Evolutionary conservation across 257 asterid genomes (phyloP), one percentile per base, ranked within the genome.

Genomic region (Salvia splendens): DNA sequence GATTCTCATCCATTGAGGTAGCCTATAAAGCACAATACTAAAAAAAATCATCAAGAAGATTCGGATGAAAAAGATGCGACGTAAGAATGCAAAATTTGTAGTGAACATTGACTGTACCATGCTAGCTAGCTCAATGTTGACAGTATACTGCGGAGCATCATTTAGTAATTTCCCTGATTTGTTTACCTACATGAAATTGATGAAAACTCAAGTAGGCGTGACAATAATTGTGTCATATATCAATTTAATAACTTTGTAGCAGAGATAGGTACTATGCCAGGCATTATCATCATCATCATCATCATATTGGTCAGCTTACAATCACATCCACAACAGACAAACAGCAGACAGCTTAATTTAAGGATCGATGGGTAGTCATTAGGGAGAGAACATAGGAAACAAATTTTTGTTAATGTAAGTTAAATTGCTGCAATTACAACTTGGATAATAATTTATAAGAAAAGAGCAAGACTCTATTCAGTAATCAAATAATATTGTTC

Each of bases 61-160:
- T 51, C 72, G 30, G 49, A 64, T 20, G 69, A 57, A 53, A 67
- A 64, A 20, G 54, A 60, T 52, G 41, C 54, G 43, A 65, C 6
- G 52, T 49, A 63, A 62, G 61, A 50, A 46, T 10, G 58, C 66
- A 56, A 47, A 43, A 64, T 61, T 36, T 42, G 20, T 61, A 47
- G 57, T 48, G 2, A 73, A 60, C 55, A 74, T 45, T 49, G 60
- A 69, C 72, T 83, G 12, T 80, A 92, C 98, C 95, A 88, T 76
- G 52, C 79, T 70, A 70, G 75, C 67, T 72, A 85, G 72, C 81
- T 85, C 92, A 68, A 85, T 66, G 61, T 73, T 82, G 77, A 85
- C 71, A 55, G 85, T 71, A 76, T 93, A 90, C 61, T 93, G 97
- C 65, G 98, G 98, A 77, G 85, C 83, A 68, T 86, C 96, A 72